Percentiles rank a stretch among this genome's conserved stretches.
These are phyloP conservation scores for Dalechampia spathulata DNA, from an alignment of 441 rosid genomes.

Conservation along the genomic window DNA sequence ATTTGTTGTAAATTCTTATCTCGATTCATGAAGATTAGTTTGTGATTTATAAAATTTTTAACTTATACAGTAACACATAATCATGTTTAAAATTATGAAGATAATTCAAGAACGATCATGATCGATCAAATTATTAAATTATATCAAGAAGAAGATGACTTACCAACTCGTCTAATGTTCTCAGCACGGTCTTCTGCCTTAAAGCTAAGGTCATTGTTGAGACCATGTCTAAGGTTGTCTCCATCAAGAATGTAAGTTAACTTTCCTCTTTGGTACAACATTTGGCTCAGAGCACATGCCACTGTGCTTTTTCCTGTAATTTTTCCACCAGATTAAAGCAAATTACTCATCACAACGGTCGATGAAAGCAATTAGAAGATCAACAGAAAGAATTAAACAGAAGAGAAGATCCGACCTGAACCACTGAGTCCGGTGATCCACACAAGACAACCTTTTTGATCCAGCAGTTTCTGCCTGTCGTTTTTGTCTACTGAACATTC, in stretches of 20 bases:
- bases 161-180: constrained; percentile 86
- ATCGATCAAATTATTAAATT: no score
- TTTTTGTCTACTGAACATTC: constrained; percentile 55
- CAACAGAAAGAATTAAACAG: not conserved
- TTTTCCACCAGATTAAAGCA: not conserved
- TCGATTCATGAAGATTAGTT: no score
- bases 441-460: constrained; percentile 83
- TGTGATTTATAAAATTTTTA: no score
- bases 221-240: constrained; percentile 80
- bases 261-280: constrained; percentile 55
- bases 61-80: no score
- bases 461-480: constrained; percentile 59
- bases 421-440: constrained; percentile 98
- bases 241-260: constrained; percentile 79
- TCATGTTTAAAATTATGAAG: no score
- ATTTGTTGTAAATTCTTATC: no score
- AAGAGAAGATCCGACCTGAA: constrained; percentile 44
- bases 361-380: no score
- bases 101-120: not conserved
- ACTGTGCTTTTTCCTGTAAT: constrained; percentile 71
- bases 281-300: constrained; percentile 70
- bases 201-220: constrained; percentile 78
- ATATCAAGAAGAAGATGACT: constrained; percentile 3
- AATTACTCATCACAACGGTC: no score
- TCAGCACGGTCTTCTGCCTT: constrained; percentile 79